These are phyloP conservation scores for Lathyrus oleraceus DNA, from an alignment of 306 rosid genomes.

Conservation along the genomic window DNA sequence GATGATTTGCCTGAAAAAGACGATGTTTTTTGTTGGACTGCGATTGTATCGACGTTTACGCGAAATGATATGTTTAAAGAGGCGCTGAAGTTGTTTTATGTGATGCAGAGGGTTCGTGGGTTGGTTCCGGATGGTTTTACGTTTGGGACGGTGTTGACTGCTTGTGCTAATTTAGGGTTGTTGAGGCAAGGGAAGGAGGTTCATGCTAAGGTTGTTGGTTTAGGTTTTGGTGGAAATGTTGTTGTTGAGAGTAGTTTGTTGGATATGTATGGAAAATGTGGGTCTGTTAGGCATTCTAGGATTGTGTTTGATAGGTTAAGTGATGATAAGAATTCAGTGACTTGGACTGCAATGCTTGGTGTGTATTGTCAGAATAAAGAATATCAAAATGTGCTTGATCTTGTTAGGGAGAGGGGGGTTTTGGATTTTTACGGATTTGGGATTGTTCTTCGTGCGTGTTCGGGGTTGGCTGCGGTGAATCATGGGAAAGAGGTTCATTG, in stretches of 20 bases:
- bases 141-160: slow-evolving; percentile 66
- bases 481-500: slow-evolving; percentile 93
- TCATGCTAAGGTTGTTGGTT: slow-evolving; percentile 61
- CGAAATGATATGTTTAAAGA: slow-evolving; percentile 64
- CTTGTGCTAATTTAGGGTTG: slow-evolving; percentile 75
- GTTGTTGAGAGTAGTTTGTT: slow-evolving; percentile 85
- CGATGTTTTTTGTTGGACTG: slow-evolving; percentile 68
- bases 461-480: slow-evolving; percentile 66
- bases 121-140: slow-evolving; percentile 69
- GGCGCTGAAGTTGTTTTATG: slow-evolving; percentile 54
- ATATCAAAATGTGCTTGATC: slow-evolving; percentile 55
- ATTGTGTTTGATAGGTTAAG: slow-evolving; percentile 67
- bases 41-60: slow-evolving; percentile 62
- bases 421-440: slow-evolving; percentile 67
- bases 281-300: slow-evolving; percentile 47
- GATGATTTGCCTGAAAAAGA: slow-evolving; percentile 70
- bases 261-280: slow-evolving; percentile 95
- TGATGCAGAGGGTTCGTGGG: slow-evolving; percentile 51
- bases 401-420: slow-evolving; percentile 63
- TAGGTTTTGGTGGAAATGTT: slow-evolving; percentile 65
- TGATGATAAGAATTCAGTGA: slow-evolving; percentile 56
- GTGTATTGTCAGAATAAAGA: slow-evolving; percentile 75
- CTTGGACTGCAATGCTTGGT: slow-evolving; percentile 81
- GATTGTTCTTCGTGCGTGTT: slow-evolving; percentile 76
- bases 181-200: slow-evolving; percentile 66